These are phyloP conservation scores for Piromyces sp. DNA, from an alignment of 192 early-diverging fungal genomes.

Conservation along the genomic window DNA sequence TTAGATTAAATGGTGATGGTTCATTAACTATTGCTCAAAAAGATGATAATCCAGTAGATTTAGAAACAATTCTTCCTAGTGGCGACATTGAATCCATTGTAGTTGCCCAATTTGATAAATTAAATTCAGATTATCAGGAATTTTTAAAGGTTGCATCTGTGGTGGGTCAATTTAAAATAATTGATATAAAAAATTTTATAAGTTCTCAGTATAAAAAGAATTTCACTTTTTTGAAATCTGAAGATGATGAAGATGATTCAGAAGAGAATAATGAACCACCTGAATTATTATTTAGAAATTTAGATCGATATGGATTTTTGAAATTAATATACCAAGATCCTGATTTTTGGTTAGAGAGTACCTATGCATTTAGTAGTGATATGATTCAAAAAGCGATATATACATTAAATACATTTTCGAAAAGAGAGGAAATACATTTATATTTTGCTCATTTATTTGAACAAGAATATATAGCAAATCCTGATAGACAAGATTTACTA, in stretches of 20 bases:
- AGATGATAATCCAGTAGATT: neutral
- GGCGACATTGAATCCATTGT: slow-evolving; percentile 22
- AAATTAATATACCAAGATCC: slow-evolving; percentile 5
- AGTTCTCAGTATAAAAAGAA: neutral
- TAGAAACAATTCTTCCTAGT: slow-evolving; percentile 13
- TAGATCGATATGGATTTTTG: slow-evolving; percentile 30
- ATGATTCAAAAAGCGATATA: slow-evolving; percentile 31
- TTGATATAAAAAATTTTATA: slow-evolving; percentile 19
- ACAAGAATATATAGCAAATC: neutral
- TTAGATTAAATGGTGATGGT: neutral
- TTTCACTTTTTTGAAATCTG: neutral
- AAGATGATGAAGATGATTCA: neutral
- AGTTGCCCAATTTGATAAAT: slow-evolving; percentile 30
- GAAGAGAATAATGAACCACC: no score
- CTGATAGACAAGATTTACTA: slow-evolving; percentile 1
- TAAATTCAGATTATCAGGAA: slow-evolving; percentile 26
- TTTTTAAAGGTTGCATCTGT: slow-evolving; percentile 32
- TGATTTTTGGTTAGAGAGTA: neutral
- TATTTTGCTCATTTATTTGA: slow-evolving; percentile 17
- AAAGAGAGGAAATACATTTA: slow-evolving; percentile 29
- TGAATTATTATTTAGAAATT: neutral
- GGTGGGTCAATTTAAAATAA: slow-evolving; percentile 24
- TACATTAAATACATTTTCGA: slow-evolving; percentile 20
- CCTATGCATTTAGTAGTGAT: slow-evolving; percentile 20
- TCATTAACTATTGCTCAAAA: neutral